Evolutionary conservation across 345 rosid species (phyloP).

Genomic region (Sapria himalayana): DNA sequence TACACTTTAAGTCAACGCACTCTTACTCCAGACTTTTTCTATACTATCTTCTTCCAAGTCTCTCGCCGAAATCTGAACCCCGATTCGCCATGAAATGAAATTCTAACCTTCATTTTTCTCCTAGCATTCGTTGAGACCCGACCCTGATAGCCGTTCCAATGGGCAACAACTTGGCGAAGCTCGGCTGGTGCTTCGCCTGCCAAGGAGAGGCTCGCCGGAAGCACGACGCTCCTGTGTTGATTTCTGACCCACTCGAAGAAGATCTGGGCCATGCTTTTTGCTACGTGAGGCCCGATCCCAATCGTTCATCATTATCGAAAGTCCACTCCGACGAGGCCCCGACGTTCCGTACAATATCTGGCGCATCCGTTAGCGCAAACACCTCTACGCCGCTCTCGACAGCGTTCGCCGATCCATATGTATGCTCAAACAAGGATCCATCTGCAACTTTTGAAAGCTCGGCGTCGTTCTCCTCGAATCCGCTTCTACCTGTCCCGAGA

Average conservation of each 20-base stretch:
- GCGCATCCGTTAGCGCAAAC: conserved; percentile 94
- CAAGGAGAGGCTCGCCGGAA: conserved; percentile 25
- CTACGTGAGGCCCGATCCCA: conserved; percentile 60
- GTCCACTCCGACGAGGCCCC: conserved; percentile 70
- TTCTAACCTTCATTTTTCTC: no score
- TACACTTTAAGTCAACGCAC: no score
- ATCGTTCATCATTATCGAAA: conserved; percentile 45
- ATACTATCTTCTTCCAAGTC: no score
- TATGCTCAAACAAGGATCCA: conserved; percentile 30
- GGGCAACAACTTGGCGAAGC: conserved; percentile 75
- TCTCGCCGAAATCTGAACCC: no score
- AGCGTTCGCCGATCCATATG: conserved; percentile 45
- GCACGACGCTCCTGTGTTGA: conserved; percentile 17
- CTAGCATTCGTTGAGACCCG: no score
- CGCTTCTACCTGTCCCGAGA: conserved; percentile 75
- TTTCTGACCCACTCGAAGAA: conserved; percentile 55
- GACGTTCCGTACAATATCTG: conserved; percentile 77
- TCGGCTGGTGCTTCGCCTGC: conserved; percentile 54
- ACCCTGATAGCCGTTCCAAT: no score
- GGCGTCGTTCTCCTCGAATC: conserved; percentile 64
- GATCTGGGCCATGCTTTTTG: conserved; percentile 91
- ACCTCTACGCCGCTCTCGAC: conserved; percentile 84
- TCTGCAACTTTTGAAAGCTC: conserved; percentile 93
- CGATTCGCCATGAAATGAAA: no score
- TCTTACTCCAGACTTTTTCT: no score